Evolutionary conservation across 495 filamentous ascomycete species (phyloP).

Genomic region (Neurospora africana): DNA sequence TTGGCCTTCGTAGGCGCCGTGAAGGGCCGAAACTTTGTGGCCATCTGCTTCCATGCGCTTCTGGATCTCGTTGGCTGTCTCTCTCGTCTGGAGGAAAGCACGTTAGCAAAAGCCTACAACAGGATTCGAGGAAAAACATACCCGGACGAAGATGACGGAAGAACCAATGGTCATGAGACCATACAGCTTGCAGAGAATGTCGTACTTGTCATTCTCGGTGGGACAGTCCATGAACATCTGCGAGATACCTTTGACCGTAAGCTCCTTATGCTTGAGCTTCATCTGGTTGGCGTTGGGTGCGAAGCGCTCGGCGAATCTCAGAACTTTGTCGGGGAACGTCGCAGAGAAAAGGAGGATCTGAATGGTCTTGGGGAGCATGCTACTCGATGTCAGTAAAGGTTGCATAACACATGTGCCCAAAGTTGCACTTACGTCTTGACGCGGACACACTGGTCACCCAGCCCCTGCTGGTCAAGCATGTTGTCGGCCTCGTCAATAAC

Average conservation of each 20-base stretch:
- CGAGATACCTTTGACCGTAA: constrained; percentile 93
- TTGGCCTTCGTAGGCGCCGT: constrained; percentile 70
- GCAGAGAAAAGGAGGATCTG: constrained; percentile 94
- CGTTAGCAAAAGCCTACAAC: constrained; percentile 12
- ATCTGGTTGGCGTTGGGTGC: constrained; percentile 80
- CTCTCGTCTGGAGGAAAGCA: constrained; percentile 48
- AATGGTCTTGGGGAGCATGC: constrained; percentile 55
- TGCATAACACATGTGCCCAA: constrained; percentile 1
- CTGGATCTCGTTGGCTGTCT: constrained; percentile 73
- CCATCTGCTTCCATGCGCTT: constrained; percentile 75
- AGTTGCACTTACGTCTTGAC: constrained; percentile 58
- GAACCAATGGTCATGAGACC: constrained; percentile 91
- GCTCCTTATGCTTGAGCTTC: constrained; percentile 76
- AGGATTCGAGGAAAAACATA: constrained; percentile 26
- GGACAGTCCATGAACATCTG: constrained; percentile 93
- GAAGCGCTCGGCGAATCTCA: constrained; percentile 66
- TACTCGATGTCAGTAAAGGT: constrained; percentile 26
- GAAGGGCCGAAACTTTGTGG: constrained; percentile 81
- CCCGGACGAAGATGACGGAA: constrained; percentile 94
- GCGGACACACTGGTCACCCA: constrained; percentile 88
- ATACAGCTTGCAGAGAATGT: constrained; percentile 80
- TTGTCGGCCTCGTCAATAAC: constrained; percentile 93
- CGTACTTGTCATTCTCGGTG: constrained; percentile 71
- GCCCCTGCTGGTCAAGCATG: constrained; percentile 86
- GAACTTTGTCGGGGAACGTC: constrained; percentile 81